Evolutionary conservation across 345 rosid genomes (phyloP).

Genomic region (Hypericum androsaemum): DNA sequence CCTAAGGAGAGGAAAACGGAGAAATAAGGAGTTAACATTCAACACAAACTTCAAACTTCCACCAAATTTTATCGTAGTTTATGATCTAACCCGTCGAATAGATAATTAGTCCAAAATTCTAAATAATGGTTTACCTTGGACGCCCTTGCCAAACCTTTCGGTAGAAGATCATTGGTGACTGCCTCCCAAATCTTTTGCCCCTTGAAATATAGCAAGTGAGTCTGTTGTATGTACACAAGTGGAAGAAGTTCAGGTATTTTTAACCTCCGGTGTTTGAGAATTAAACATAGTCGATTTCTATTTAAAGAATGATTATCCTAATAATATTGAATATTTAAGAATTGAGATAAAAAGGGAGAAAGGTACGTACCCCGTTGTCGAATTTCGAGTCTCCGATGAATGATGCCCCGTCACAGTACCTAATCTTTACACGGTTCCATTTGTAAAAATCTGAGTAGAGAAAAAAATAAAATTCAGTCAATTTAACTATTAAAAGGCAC

Average conservation of each 20-base stretch:
- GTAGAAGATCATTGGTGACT: constrained; percentile 71
- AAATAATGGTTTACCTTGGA: constrained; percentile 38
- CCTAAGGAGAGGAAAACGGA: constrained; percentile 29
- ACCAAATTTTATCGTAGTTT: too few species aligned
- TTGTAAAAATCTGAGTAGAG: constrained; percentile 71
- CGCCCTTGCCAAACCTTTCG: constrained; percentile 64
- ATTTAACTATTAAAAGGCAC: neutral
- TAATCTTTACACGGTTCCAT: constrained; percentile 88
- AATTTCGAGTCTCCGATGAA: constrained; percentile 63
- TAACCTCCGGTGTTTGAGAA: too few species aligned
- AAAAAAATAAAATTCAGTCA: neutral
- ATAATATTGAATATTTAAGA: neutral
- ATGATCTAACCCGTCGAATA: too few species aligned
- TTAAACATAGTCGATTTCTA: too few species aligned
- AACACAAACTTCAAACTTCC: too few species aligned
- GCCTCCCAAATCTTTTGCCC: constrained; percentile 89
- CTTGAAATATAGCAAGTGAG: constrained; percentile 75
- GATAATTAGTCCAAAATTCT: neutral
- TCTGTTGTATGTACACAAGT: constrained; percentile 34
- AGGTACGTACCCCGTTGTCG: constrained; percentile 51
- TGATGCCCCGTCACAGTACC: constrained; percentile 97
- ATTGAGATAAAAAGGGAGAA: neutral
- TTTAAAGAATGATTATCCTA: neutral
- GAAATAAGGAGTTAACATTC: neutral
- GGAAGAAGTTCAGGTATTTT: neutral